These are phyloP conservation scores for Sherardia arvensis DNA, from an alignment of 257 asterid genomes.

Conservation along the genomic window DNA sequence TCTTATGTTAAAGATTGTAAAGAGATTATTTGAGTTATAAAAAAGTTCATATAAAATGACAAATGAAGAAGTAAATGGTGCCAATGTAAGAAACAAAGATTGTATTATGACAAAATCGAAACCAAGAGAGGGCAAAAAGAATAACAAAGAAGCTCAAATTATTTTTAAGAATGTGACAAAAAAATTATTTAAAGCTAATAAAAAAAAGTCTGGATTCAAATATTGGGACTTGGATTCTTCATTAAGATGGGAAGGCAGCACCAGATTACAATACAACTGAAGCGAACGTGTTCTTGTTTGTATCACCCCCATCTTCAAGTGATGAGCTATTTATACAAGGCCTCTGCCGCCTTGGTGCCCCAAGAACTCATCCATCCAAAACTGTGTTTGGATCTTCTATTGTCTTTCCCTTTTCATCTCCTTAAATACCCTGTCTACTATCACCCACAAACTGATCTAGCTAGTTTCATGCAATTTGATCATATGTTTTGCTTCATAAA, in stretches of 20 bases:
- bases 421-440: neutral
- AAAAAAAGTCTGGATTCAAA: neutral
- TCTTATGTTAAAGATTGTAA: too few species aligned
- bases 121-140: neutral
- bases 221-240: neutral
- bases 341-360: slow-evolving; percentile 10
- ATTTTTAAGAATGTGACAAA: neutral
- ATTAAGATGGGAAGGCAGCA: slow-evolving; percentile 5
- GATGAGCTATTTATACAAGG: slow-evolving; percentile 4
- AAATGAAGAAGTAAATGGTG: neutral
- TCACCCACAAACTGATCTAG: neutral
- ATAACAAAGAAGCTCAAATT: neutral
- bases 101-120: neutral
- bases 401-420: neutral
- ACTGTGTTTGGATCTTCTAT: slow-evolving; percentile 5
- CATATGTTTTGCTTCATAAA: neutral
- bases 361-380: neutral
- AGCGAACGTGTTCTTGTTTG: slow-evolving; percentile 1
- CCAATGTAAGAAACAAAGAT: neutral
- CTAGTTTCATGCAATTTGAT: neutral
- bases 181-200: neutral
- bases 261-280: neutral
- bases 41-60: too few species aligned
- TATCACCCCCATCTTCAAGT: neutral
- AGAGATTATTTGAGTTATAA: too few species aligned